Percentiles rank a stretch among this genome's conserved stretches.
Evolutionary conservation across 1,284 basidiomycete species (phyloP).

Genomic region (Marasmius sp.): DNA sequence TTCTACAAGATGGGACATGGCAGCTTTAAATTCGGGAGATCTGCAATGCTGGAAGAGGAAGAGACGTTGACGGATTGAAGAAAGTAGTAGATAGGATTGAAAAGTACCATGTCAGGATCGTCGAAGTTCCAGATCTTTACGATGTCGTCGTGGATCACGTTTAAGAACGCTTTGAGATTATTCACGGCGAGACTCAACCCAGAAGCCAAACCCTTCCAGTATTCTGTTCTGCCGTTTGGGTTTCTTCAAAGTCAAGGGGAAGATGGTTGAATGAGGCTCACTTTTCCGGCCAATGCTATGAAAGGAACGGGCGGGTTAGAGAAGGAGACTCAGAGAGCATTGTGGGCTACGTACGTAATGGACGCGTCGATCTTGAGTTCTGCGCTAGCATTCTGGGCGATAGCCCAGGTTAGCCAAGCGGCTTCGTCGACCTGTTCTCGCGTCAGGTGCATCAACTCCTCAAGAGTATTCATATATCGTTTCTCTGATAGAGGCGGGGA

Average conservation of each 20-base stretch:
- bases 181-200: slow-evolving; percentile 18
- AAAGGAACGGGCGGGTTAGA: not conserved
- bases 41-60: slow-evolving; percentile 17
- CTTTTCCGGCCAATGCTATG: slow-evolving; percentile 16
- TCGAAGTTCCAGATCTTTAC: slow-evolving; percentile 25
- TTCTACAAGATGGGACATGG: slow-evolving; percentile 19
- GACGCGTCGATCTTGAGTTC: slow-evolving; percentile 17
- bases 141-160: slow-evolving; percentile 21
- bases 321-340: not conserved
- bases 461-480: slow-evolving; percentile 5
- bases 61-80: not conserved
- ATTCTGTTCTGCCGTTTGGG: slow-evolving; percentile 12
- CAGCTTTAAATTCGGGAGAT: slow-evolving; percentile 18
- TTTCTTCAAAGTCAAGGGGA: not conserved
- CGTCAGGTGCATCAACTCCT: slow-evolving; percentile 1
- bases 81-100: not conserved
- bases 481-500: not conserved
- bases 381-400: slow-evolving; percentile 17
- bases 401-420: slow-evolving; percentile 16
- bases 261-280: slow-evolving; percentile 6
- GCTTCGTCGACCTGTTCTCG: slow-evolving; percentile 11
- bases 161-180: slow-evolving; percentile 17
- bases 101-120: slow-evolving; percentile 21
- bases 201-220: slow-evolving; percentile 22
- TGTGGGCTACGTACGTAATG: slow-evolving; percentile 14